Evolutionary conservation across 768 basidiomycete species (phyloP), one percentile per base, ranked within the genome.

Genomic region (Cyclocybe aegerita): DNA sequence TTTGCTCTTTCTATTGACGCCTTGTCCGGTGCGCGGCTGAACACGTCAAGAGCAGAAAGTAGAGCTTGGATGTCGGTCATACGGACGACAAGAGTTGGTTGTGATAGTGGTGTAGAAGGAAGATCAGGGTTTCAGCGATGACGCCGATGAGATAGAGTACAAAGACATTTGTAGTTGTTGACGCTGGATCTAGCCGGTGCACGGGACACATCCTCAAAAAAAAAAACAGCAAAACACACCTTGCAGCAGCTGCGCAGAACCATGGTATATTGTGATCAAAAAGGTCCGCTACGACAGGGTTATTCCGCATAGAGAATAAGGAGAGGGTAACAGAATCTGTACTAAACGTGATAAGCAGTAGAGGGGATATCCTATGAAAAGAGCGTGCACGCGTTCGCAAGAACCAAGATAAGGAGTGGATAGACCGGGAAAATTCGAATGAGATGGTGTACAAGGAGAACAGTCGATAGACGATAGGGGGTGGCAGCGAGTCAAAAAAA

Each of bases 1-100:
- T 97, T 98, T 58, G 94, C 96, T 58, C 79, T 80, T 59, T 91
- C 89, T 57, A 97, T 79, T 12, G 91, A 85, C 11, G 70, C 69
- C 61, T 90, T 88, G 77, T 96, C 90, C 31, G 96, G 90, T 46
- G 86, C 85, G 53, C 83, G 79, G 58, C 79, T 75, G 68, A 93
- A 93, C 40, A 93, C 88, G 44, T 85, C 82, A 59, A 93, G 76
- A 16, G 87, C 91, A 57, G 88, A 81, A 61, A 91, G 69, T 5
- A 93, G 70, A 56, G 80, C 81, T 67, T 86, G 85, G 36, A 90
- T 76, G 61, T 83, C 83, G 55, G 82, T 74, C 87, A 89, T 90
- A 56, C 8, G 49, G 55, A 51, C 52, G 55, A 54, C 52, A 49
- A 41, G 55, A 55, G 56, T 61, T 62, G 56, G 53, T 49, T 35